Evolutionary conservation across 805 yeast genomes (phyloP).

Genomic region (Candida germanica): DNA sequence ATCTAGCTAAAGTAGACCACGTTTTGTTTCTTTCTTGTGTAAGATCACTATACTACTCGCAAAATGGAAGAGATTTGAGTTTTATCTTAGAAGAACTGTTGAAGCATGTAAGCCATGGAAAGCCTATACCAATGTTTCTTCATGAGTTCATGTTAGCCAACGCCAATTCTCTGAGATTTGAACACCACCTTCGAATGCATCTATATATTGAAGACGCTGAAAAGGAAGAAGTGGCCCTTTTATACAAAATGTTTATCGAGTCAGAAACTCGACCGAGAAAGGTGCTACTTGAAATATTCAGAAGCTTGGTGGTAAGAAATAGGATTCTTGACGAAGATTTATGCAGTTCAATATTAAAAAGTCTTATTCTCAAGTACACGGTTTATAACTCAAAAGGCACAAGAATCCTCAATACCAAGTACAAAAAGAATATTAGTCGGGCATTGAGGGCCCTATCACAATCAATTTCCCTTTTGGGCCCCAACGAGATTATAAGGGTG

Average conservation of each 20-base stretch:
- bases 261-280: constrained; percentile 1
- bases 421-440: constrained; percentile 23
- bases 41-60: neutral
- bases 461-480: constrained; percentile 8
- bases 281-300: constrained; percentile 9
- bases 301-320: constrained; percentile 13
- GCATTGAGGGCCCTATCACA: constrained; percentile 28
- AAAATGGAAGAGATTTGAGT: neutral
- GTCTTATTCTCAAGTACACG: neutral
- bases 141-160: neutral
- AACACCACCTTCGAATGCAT: neutral
- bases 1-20: neutral
- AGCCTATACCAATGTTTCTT: neutral
- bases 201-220: constrained; percentile 3
- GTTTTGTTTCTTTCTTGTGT: neutral
- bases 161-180: neutral
- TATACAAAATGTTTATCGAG: constrained; percentile 5
- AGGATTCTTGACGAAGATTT: constrained; percentile 10
- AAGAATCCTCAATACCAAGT: constrained; percentile 4
- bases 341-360: constrained; percentile 1
- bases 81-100: neutral
- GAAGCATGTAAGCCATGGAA: neutral
- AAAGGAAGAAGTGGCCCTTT: neutral
- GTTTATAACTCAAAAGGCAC: neutral
- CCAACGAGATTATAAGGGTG: neutral